Conservation (phyloP, 441 rosid species). For the Euphorbia corollata region DNA sequence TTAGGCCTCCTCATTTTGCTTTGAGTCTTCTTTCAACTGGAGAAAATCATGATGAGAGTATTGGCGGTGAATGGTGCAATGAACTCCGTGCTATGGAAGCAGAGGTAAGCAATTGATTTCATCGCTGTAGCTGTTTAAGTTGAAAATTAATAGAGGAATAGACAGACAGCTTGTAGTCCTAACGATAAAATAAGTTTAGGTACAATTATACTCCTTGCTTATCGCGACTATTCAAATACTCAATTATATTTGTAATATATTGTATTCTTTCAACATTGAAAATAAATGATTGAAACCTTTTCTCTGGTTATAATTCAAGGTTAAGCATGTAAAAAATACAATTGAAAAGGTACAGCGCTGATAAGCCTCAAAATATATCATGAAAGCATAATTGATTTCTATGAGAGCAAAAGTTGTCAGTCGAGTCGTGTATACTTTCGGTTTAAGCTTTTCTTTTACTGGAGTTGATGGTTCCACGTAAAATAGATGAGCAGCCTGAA, state of each 20-base stretch:
- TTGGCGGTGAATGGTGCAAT: conserved; percentile 45
- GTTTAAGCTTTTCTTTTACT: not conserved
- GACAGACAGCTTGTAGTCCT: not conserved
- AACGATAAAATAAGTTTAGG: not conserved
- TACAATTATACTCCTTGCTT: not conserved
- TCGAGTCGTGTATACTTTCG: not conserved
- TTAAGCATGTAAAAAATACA: not conserved
- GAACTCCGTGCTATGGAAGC: conserved; percentile 87
- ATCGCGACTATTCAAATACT: not conserved
- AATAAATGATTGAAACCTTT: not conserved
- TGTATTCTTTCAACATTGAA: not conserved
- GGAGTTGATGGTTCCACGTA: not conserved
- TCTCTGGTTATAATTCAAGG: not conserved
- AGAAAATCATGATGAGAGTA: conserved; percentile 28
- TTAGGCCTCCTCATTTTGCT: conserved; percentile 69
- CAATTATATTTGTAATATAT: not conserved
- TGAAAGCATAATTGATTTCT: not conserved
- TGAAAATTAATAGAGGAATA: no score
- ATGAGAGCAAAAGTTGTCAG: not conserved
- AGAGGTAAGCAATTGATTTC: conserved; percentile 46
- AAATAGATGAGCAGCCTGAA: not conserved
- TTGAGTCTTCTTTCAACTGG: conserved; percentile 38
- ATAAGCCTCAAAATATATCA: not conserved
- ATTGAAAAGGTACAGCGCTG: not conserved
- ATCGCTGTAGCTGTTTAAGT: not conserved